A percentile compares a stretch with the other conserved stretches of the same genome.
phyloP scores from a whole-genome alignment of 2,329 filamentous ascomycete species.

The Apiospora malaysiana region DNA sequence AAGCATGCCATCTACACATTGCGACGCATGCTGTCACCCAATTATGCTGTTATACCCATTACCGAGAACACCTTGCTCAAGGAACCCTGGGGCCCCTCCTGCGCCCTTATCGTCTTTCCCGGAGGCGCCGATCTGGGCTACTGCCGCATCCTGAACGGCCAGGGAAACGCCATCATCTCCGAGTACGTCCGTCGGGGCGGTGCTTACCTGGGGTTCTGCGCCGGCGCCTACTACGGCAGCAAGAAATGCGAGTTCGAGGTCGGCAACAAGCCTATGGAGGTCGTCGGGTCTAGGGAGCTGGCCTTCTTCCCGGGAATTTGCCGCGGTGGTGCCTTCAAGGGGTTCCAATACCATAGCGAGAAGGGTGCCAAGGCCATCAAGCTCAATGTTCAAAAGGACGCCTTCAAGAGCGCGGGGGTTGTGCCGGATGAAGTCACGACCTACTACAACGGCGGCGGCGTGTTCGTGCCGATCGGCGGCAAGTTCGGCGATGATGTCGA shows the following conservation, averaged over 20 bases:
- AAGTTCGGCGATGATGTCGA: slow-evolving; percentile 70
- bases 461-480: slow-evolving; percentile 79
- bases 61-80: slow-evolving; percentile 79
- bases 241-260: slow-evolving; percentile 89
- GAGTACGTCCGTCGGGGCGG: slow-evolving; percentile 88
- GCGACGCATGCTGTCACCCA: slow-evolving; percentile 82
- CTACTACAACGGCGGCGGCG: slow-evolving; percentile 94
- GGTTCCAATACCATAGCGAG: slow-evolving; percentile 91
- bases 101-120: slow-evolving; percentile 88
- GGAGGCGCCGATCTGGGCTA: slow-evolving; percentile 95
- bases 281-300: slow-evolving; percentile 83
- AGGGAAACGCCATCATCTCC: slow-evolving; percentile 82
- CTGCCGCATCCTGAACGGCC: slow-evolving; percentile 84
- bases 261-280: slow-evolving; percentile 79
- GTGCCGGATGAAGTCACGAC: slow-evolving; percentile 69
- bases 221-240: slow-evolving; percentile 90
- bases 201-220: slow-evolving; percentile 88
- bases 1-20: slow-evolving; percentile 88
- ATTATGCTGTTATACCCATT: slow-evolving; percentile 91
- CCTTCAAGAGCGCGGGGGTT: slow-evolving; percentile 55
- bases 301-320: slow-evolving; percentile 88
- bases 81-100: slow-evolving; percentile 89
- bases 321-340: slow-evolving; percentile 83
- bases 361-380: slow-evolving; percentile 76
- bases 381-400: slow-evolving; percentile 67